Evolutionary conservation across 1,284 basidiomycete species (phyloP), one percentile per base, ranked within the genome.

Genomic region (Vanrija sp.): DNA sequence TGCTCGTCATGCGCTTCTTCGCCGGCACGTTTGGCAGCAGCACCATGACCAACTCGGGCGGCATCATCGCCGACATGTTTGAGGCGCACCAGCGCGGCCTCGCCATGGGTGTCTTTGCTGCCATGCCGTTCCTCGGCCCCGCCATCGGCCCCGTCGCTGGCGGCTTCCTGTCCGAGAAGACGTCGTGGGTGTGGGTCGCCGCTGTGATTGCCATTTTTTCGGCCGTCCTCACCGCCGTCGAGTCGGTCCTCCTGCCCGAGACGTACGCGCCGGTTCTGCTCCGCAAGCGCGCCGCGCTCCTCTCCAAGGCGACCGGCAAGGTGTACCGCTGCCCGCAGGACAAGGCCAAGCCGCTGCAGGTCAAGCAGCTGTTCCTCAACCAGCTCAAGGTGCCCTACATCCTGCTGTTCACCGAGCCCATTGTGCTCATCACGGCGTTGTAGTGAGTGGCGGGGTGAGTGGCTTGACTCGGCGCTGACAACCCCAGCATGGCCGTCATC

Each of bases 121-220:
- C 58, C 12, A 72, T 69, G 18, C 74, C 75, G 4, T 74, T 77
- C 51, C 59, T 73, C 2, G 78, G 78, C 15, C 78, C 78, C 1
- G 72, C 76, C 10, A 62, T 76, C 19, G 76, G 74, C 4, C 75
- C 75, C 4, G 68, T 77, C 41, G 65, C 38, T 19, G 70, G 73
- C 20, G 73, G 71, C 1, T 75, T 75, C 62, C 68, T 79, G n/a
- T 66, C 66, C 9, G 62, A 67, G 41, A 57, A 57, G 4, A 35
- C 52, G 7, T 65, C 63, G 2, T 79, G 77, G 78, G 52, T 74
- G 37, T 79, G 78, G 77, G 83, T 83, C 47, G 86, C 85, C 64
- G 85, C 83, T 79, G 71, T 87, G 41, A 82, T 86, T 76, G 81
- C 85, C 59, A 66, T 78, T 48, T 76, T 79, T 62, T 69, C 72